phyloP scores from a whole-genome alignment of 2,329 filamentous ascomycete genomes.

The Fusarium sp. region DNA sequence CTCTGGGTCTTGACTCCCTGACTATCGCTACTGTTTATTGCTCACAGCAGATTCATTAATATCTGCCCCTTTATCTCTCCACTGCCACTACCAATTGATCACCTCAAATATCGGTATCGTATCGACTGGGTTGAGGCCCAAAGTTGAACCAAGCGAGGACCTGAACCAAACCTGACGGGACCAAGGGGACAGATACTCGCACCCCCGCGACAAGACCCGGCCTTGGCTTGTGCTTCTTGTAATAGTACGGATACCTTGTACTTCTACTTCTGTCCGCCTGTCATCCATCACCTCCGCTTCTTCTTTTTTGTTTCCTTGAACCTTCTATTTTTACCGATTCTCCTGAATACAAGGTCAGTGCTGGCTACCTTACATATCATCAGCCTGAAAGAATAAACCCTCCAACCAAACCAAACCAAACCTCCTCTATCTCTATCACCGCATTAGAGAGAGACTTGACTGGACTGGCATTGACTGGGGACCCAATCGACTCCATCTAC shows the following conservation, averaged over 20 bases:
- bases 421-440: slow-evolving; percentile 18
- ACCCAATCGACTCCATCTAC: slow-evolving; percentile 36
- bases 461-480: slow-evolving; percentile 14
- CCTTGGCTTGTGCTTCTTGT: slow-evolving; percentile 3
- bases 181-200: too few relatives aligned
- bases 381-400: slow-evolving; percentile 13
- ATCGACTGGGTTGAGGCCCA: slow-evolving; percentile 15
- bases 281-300: slow-evolving; percentile 21
- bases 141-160: slow-evolving; percentile 27
- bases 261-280: slow-evolving; percentile 10
- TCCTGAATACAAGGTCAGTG: slow-evolving; percentile 20
- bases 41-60: not conserved
- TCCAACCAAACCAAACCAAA: too few relatives aligned
- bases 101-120: slow-evolving; percentile 21
- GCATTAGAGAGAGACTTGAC: slow-evolving; percentile 14
- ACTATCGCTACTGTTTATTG: slow-evolving; percentile 39
- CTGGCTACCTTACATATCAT: slow-evolving; percentile 5
- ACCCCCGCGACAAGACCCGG: slow-evolving; percentile 9
- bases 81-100: slow-evolving; percentile 5
- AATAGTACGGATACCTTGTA: too few relatives aligned
- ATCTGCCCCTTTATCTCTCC: slow-evolving; percentile 3
- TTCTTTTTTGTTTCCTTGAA: slow-evolving; percentile 28
- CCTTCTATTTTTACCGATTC: slow-evolving; percentile 29
- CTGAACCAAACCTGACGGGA: slow-evolving; percentile 25
- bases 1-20: slow-evolving; percentile 54